These are phyloP conservation scores for Paecilomyces sp. DNA, from an alignment of 2,329 filamentous ascomycete species.

Conservation along the genomic window DNA sequence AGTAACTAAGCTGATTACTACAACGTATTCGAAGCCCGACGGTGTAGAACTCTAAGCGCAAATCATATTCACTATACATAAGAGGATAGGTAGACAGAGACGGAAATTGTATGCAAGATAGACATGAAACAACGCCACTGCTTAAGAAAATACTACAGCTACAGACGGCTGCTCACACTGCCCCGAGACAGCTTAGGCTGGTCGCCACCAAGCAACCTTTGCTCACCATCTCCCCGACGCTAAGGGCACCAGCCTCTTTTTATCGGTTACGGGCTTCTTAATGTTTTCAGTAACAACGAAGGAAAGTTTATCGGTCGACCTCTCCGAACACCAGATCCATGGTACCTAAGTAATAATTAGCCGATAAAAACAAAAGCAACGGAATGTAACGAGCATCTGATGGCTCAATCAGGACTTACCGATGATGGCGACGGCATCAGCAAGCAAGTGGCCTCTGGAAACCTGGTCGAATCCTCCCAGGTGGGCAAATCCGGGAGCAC, in stretches of 20 bases:
- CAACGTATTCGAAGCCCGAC: neutral
- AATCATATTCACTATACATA: neutral
- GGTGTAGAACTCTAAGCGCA: neutral
- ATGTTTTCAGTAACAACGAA: neutral
- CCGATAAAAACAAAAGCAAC: neutral
- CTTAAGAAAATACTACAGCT: neutral
- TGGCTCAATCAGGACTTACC: slow-evolving; percentile 33
- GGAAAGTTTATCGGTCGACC: slow-evolving; percentile 43
- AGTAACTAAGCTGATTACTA: neutral
- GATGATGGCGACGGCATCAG: slow-evolving; percentile 94
- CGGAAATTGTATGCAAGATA: neutral
- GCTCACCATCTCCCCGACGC: neutral
- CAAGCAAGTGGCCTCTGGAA: slow-evolving; percentile 82
- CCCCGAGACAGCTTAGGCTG: neutral
- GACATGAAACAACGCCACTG: neutral
- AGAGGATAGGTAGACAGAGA: neutral
- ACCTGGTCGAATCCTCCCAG: slow-evolving; percentile 91
- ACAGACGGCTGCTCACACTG: neutral
- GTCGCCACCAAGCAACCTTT: slow-evolving; percentile 1
- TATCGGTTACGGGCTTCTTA: neutral
- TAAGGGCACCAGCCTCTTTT: neutral
- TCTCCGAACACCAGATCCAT: slow-evolving; percentile 87
- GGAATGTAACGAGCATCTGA: too few species aligned
- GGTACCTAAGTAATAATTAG: slow-evolving; percentile 39
- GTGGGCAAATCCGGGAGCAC: slow-evolving; percentile 94